phyloP scores from a whole-genome alignment of 2,329 filamentous ascomycete species.

The Phyllosticta ampelicida region DNA sequence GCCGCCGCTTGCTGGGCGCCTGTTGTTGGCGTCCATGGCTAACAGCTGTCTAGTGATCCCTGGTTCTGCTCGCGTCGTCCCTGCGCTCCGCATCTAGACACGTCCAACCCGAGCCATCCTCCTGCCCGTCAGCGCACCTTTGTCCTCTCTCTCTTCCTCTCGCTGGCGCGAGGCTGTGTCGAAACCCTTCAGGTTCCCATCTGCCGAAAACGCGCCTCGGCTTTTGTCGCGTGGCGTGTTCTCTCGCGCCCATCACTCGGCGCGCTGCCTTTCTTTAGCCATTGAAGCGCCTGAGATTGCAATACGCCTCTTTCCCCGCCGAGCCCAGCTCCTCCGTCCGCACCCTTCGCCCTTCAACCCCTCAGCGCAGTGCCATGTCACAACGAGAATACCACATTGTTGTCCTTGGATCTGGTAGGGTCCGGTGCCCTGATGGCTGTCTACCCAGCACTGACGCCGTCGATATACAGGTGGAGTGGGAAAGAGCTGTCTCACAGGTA shows the following conservation, averaged over 20 bases:
- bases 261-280: constrained; percentile 1
- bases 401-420: constrained; percentile 31
- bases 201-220: neutral
- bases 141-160: neutral
- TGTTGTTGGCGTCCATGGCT: neutral
- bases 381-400: constrained; percentile 35
- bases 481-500: constrained; percentile 86
- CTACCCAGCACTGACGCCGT: constrained; percentile 9
- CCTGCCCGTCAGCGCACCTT: constrained; percentile 4
- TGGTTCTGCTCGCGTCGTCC: constrained; percentile 3
- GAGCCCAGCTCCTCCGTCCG: constrained; percentile 1
- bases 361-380: constrained; percentile 21
- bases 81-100: constrained; percentile 9
- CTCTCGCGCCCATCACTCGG: constrained; percentile 3
- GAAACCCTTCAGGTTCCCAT: neutral
- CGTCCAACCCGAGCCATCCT: constrained; percentile 5
- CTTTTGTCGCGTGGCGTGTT: constrained; percentile 6
- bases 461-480: constrained; percentile 64
- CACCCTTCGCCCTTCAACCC: neutral
- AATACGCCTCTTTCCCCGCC: neutral
- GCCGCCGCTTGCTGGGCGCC: neutral
- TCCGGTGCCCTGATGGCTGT: constrained; percentile 11
- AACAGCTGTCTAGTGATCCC: constrained; percentile 10
- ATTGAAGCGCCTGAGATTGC: neutral
- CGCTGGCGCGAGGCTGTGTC: neutral